Base-by-base conservation (phyloP, 2,329 filamentous ascomycete genomes). In the Epichloe coenophiala region DNA sequence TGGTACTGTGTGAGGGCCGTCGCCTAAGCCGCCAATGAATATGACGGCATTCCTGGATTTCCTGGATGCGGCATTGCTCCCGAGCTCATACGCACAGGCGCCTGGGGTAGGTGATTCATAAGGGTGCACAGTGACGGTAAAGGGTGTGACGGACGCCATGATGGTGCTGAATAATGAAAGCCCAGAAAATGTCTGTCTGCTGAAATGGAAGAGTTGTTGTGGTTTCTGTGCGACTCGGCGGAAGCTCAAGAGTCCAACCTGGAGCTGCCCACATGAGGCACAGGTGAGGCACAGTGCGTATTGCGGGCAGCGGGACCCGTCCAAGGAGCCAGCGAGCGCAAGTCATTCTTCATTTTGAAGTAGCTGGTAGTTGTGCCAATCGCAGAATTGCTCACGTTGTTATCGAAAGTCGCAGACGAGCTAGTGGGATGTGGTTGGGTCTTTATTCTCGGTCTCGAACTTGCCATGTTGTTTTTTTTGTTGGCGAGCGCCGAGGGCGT, bases 1-100 rank as follows among this genome's bases (percentile, higher is more conserved):
- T 1, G 73, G 68, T 8, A 84, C 74, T 0, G 80, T 81, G 55
- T 84, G 77, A 52, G 84, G 77, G 2, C 83, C 83, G 63, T 88
- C 85, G 38, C 75, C 75, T 15, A 89, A 75, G 37, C 85, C 85
- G 54, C 82, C 83, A 55, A 88, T 74, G 67, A 84, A 85, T 53
- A 88, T 65, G 49, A 88, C 65, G 3, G 80, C 81, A 64, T 86
- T 80, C 47, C 63, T 68, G 51, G 69, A 64, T 40, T 86, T 80
- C 46, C 63, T 68, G 51, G 69, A 64, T 40, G 65, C 59, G 11
- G 57, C 41, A 15, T 63, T 60, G 19, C 31, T 37, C 23, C 74
- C 73, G 17, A 67, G 59, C 57, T 77, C 74, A 55, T 77, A 77
- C 35, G 73, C 73, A 51, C 66, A 69, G 6, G 69, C 66, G 46